Conservation (phyloP, 225 moss, liverwort and hornwort species). For the Rhytidiadelphus loreus region DNA sequence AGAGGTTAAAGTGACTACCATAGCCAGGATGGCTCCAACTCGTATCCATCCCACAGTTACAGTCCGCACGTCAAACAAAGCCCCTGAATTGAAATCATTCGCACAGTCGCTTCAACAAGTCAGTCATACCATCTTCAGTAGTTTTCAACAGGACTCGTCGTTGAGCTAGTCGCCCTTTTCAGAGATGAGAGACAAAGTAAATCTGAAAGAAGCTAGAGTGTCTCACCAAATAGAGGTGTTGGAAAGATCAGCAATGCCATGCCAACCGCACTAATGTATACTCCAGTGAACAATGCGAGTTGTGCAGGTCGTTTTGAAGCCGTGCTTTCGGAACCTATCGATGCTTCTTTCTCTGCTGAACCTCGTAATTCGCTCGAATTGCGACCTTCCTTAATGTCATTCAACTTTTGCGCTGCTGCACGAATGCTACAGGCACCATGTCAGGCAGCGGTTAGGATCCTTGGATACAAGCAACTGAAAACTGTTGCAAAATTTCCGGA, state of each 20-base stretch:
- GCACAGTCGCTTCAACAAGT: not conserved
- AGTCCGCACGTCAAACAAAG: conserved; percentile 61
- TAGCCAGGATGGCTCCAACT: conserved; percentile 77
- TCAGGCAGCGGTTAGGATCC: conserved; percentile 20
- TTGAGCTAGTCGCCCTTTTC: not conserved
- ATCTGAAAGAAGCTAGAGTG: not conserved
- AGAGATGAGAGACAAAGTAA: not conserved
- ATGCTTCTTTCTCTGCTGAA: not conserved
- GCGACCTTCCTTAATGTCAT: not conserved
- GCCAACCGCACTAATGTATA: conserved; percentile 65
- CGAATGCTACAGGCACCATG: conserved; percentile 37
- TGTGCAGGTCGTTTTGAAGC: conserved; percentile 41
- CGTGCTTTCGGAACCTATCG: not conserved
- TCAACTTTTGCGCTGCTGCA: conserved; percentile 30
- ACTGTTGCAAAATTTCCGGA: not conserved
- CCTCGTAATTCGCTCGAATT: not conserved
- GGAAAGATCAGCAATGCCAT: conserved; percentile 68
- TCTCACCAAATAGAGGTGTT: conserved; percentile 55
- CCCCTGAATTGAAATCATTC: conserved; percentile 26
- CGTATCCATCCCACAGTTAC: conserved; percentile 84
- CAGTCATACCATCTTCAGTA: not conserved
- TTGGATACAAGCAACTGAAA: not conserved
- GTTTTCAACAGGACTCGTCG: not conserved
- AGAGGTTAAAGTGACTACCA: conserved; percentile 23
- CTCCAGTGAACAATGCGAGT: conserved; percentile 73